Conservation (phyloP, 495 filamentous ascomycete species). For the Penicillium diatomitis region DNA sequence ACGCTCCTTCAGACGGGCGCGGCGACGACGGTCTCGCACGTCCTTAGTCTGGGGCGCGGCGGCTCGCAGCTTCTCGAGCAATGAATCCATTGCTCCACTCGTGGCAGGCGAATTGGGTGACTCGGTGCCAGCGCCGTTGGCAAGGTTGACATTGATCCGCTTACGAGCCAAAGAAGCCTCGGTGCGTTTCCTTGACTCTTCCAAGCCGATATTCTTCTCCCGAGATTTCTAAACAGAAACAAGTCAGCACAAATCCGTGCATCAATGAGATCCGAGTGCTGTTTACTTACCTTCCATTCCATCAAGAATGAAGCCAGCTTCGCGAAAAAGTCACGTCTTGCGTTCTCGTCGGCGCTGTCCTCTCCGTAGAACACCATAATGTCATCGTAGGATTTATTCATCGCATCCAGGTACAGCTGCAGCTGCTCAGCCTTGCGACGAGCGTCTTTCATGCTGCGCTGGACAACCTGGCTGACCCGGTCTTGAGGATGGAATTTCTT, state of each 20-base stretch:
- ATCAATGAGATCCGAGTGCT: too few species aligned
- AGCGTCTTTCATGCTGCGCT: conserved; percentile 93
- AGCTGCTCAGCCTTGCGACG: conserved; percentile 93
- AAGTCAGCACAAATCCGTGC: not conserved
- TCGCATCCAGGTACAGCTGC: conserved; percentile 87
- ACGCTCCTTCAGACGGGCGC: conserved; percentile 80
- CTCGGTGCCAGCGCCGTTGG: conserved; percentile 34
- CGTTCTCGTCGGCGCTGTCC: conserved; percentile 83
- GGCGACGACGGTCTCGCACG: conserved; percentile 75
- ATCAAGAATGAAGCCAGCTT: conserved; percentile 87
- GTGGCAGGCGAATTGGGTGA: conserved; percentile 57
- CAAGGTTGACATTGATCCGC: conserved; percentile 55
- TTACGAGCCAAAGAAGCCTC: conserved; percentile 89
- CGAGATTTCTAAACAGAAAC: conserved; percentile 56
- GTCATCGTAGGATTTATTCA: conserved; percentile 83
- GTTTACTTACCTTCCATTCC: conserved; percentile 72
- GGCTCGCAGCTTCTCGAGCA: conserved; percentile 92
- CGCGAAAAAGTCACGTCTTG: conserved; percentile 90
- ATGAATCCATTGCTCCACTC: conserved; percentile 89
- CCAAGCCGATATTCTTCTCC: conserved; percentile 79
- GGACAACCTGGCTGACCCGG: conserved; percentile 82
- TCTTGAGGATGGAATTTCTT: conserved; percentile 98
- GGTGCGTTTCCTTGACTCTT: conserved; percentile 74
- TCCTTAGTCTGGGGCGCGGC: conserved; percentile 84
- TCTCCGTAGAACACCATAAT: conserved; percentile 97